These are phyloP conservation scores for Chlamydomonas asymmetrica DNA, from an alignment of 139 green algal species.

Conservation along the genomic window DNA sequence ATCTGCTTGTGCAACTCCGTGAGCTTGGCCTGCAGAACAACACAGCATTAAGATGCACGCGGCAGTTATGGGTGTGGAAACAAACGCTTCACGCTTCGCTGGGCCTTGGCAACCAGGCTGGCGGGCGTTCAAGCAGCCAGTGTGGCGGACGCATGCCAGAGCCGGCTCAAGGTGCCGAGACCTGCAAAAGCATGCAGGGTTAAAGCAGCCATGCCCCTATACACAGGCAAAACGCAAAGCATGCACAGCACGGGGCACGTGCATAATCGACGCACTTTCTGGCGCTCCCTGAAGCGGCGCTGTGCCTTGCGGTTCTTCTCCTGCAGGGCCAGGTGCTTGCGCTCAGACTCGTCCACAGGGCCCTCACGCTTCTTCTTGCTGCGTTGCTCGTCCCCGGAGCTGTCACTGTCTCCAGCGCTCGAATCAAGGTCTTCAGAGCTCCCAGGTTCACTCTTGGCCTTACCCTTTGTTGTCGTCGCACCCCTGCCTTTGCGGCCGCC, in stretches of 20 bases:
- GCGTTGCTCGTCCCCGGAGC: not conserved
- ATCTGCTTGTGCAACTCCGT: constrained; percentile 66
- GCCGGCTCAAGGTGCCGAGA: not conserved
- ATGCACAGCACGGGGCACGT: not conserved
- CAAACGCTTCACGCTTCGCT: too few relatives aligned
- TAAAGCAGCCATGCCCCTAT: not conserved
- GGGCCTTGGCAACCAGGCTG: not conserved
- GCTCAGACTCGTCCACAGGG: constrained; percentile 41
- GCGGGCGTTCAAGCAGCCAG: not conserved
- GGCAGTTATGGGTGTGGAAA: too few relatives aligned
- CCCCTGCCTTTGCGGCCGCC: not conserved
- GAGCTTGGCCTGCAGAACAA: constrained; percentile 62
- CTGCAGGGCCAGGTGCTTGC: constrained; percentile 59
- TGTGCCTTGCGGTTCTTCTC: constrained; percentile 73
- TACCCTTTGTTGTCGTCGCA: not conserved
- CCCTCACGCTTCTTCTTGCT: constrained; percentile 39
- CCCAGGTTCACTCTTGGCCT: constrained; percentile 11
- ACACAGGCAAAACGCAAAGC: not conserved
- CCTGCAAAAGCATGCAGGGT: not conserved
- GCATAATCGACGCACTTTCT: constrained; percentile 46
- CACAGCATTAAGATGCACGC: too few relatives aligned
- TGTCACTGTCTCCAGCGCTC: constrained; percentile 8
- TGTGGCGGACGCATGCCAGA: too few relatives aligned
- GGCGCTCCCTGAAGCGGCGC: constrained; percentile 65
- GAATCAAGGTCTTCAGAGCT: not conserved